Evolutionary conservation across 2,329 filamentous ascomycete genomes (phyloP).

Genomic region (Lecanosticta acicola): DNA sequence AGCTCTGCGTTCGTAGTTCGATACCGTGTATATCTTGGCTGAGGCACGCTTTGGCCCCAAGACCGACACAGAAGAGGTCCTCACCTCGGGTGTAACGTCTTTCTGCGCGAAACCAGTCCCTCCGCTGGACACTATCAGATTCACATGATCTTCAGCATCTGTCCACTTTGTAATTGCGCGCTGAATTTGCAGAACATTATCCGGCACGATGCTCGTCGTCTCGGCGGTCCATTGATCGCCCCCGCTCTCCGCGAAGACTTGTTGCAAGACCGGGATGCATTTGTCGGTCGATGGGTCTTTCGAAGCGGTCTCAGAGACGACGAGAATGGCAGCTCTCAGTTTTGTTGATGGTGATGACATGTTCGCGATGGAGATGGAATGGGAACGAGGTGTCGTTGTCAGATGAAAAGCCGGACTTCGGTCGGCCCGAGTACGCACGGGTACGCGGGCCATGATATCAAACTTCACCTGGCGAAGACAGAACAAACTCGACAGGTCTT

Average conservation of each 20-base stretch:
- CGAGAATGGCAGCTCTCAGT: constrained; percentile 70
- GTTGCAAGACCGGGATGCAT: constrained; percentile 59
- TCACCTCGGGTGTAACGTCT: constrained; percentile 83
- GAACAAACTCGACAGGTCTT: too few relatives aligned
- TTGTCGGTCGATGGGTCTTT: constrained; percentile 73
- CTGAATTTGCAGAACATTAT: constrained; percentile 71
- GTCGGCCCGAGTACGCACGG: not conserved
- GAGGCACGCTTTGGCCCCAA: too few relatives aligned
- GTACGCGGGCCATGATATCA: too few relatives aligned
- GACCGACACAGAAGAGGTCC: constrained; percentile 23
- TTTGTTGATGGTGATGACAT: constrained; percentile 20
- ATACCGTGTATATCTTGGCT: not conserved
- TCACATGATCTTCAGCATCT: constrained; percentile 55
- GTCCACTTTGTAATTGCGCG: constrained; percentile 65
- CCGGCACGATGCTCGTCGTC: constrained; percentile 69
- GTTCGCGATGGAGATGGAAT: not conserved
- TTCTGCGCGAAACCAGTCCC: constrained; percentile 86
- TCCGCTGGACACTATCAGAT: constrained; percentile 81
- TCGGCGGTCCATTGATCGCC: constrained; percentile 65
- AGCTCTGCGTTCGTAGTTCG: not conserved
- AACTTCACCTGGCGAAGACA: too few relatives aligned
- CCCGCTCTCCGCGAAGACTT: constrained; percentile 63
- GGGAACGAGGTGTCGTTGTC: too few relatives aligned
- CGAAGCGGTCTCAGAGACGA: constrained; percentile 86
- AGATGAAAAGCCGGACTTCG: too few relatives aligned